Evolutionary conservation across 148 eudicot species (phyloP).

Genomic region (Silene uniflora): DNA sequence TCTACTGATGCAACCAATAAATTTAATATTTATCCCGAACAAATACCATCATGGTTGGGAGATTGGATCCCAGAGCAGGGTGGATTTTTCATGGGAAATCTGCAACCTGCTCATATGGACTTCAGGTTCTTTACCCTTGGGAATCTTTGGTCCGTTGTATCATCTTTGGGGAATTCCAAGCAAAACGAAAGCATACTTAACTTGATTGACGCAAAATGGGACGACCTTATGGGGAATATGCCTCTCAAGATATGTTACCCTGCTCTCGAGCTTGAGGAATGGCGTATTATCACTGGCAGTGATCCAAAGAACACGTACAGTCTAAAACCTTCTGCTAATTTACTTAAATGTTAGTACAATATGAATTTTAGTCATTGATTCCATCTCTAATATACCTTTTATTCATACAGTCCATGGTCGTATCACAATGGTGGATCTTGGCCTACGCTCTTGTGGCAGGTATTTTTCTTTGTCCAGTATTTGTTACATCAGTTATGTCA

Average conservation of each 20-base stretch:
- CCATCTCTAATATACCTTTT: not conserved
- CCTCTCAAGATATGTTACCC: constrained; percentile 94
- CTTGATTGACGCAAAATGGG: constrained; percentile 91
- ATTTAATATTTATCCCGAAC: constrained; percentile 88
- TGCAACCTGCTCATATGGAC: constrained; percentile 94
- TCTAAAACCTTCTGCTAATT: not conserved
- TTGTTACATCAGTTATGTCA: not conserved
- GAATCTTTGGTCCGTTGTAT: constrained; percentile 70
- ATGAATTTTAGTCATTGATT: not conserved
- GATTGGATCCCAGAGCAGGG: constrained; percentile 86
- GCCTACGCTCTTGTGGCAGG: constrained; percentile 97
- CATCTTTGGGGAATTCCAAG: constrained; percentile 58
- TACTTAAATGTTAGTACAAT: too few relatives aligned
- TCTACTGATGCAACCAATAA: constrained; percentile 83
- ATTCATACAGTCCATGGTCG: constrained; percentile 75
- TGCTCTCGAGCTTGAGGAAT: constrained; percentile 77
- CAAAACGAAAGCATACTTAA: constrained; percentile 69
- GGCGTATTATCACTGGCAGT: constrained; percentile 89
- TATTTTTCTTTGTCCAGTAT: constrained; percentile 18
- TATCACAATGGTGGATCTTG: constrained; percentile 98
- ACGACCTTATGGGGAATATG: constrained; percentile 71
- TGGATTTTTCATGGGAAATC: constrained; percentile 80
- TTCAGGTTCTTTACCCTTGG: constrained; percentile 83
- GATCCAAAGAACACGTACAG: constrained; percentile 92
- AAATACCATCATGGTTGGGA: constrained; percentile 84